Percentiles rank a stretch among this genome's conserved stretches.
Conservation (phyloP, 371 early-diverging fungal species). For the Syncephalastrum monosporum region DNA sequence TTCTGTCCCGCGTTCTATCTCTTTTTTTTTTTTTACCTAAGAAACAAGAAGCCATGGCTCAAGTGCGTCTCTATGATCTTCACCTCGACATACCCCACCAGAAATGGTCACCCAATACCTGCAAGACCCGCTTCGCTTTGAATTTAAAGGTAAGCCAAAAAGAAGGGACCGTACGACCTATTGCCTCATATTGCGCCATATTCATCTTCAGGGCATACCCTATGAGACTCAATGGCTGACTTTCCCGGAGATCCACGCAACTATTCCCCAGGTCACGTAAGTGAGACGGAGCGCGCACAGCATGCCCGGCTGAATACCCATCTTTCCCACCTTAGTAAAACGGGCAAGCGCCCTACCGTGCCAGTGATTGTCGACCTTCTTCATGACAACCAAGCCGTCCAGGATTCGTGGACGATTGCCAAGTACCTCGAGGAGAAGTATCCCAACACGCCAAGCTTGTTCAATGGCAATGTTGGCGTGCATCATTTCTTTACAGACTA, state of each 20-base stretch:
- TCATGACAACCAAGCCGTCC: slow-evolving; percentile 16
- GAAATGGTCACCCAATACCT: slow-evolving; percentile 22
- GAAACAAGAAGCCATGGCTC: slow-evolving; percentile 9
- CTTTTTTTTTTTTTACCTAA: neutral
- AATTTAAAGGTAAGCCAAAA: slow-evolving; percentile 14
- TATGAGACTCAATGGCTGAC: slow-evolving; percentile 14
- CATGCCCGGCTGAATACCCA: too few relatives aligned
- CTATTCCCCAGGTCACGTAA: slow-evolving; percentile 14
- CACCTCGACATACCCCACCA: slow-evolving; percentile 4
- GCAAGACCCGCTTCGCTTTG: slow-evolving; percentile 22
- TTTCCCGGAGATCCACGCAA: slow-evolving; percentile 6
- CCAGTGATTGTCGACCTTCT: slow-evolving; percentile 15
- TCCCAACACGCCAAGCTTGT: slow-evolving; percentile 13
- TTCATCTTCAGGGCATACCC: slow-evolving; percentile 12
- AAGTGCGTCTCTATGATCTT: slow-evolving; percentile 16
- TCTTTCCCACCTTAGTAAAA: slow-evolving; percentile 3
- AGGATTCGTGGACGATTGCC: slow-evolving; percentile 23
- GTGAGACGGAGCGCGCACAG: neutral
- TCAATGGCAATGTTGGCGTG: slow-evolving; percentile 17
- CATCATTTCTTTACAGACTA: slow-evolving; percentile 20
- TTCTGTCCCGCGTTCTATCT: neutral
- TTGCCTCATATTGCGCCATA: neutral
- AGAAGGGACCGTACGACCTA: neutral
- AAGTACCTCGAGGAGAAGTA: slow-evolving; percentile 22
- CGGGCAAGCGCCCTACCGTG: slow-evolving; percentile 12